phyloP scores from a whole-genome alignment of 768 basidiomycete species.

The Mycena polygramma region DNA sequence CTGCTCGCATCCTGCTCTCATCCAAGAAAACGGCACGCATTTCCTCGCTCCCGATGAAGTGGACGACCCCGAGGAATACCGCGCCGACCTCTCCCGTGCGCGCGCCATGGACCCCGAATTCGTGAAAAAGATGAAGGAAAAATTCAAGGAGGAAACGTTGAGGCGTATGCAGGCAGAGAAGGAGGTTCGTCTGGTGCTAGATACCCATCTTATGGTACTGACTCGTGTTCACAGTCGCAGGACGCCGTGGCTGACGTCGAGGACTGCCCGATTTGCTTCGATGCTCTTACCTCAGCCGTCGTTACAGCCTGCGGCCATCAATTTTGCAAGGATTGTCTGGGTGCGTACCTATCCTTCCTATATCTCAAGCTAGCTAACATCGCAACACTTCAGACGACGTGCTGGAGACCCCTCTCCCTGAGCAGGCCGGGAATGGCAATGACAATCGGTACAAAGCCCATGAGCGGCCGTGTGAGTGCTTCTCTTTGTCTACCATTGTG shows the following conservation, averaged over 20 bases:
- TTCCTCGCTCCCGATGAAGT: slow-evolving; percentile 58
- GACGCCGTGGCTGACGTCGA: slow-evolving; percentile 65
- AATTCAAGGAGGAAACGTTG: slow-evolving; percentile 57
- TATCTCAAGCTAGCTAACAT: background rate
- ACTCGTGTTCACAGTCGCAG: slow-evolving; percentile 50
- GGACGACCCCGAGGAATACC: slow-evolving; percentile 49
- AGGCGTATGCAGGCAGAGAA: slow-evolving; percentile 67
- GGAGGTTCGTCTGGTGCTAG: slow-evolving; percentile 50
- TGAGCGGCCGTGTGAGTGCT: slow-evolving; percentile 65
- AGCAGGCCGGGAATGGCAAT: slow-evolving; percentile 49
- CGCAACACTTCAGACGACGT: slow-evolving; percentile 53
- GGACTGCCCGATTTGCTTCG: slow-evolving; percentile 79
- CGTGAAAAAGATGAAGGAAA: slow-evolving; percentile 62
- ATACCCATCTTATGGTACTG: slow-evolving; percentile 4
- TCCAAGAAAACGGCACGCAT: slow-evolving; percentile 66
- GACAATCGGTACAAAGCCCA: slow-evolving; percentile 51
- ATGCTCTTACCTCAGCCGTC: slow-evolving; percentile 64
- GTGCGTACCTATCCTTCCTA: slow-evolving; percentile 45
- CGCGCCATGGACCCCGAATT: slow-evolving; percentile 62
- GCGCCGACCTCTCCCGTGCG: slow-evolving; percentile 62
- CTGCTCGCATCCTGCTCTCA: slow-evolving; percentile 76
- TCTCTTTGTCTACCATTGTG: background rate
- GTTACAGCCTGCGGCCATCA: slow-evolving; percentile 72
- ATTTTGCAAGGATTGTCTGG: slow-evolving; percentile 73
- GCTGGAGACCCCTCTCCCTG: slow-evolving; percentile 53